These are phyloP conservation scores for Cyclospora cayetanensis DNA, from an alignment of 169 alveolate species.

Conservation along the genomic window DNA sequence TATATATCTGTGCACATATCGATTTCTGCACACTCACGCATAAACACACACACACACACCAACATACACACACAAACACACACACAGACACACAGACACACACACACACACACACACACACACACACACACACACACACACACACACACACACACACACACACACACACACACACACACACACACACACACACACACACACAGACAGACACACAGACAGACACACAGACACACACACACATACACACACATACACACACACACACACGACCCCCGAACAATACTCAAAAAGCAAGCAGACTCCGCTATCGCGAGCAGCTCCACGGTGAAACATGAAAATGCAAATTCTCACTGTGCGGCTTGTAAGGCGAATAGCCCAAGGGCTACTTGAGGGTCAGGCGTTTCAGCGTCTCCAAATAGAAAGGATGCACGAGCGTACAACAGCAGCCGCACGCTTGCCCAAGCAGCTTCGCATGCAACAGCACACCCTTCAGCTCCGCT, in stretches of 20 bases:
- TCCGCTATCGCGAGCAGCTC: not conserved
- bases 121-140: too few species aligned
- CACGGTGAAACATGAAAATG: not conserved
- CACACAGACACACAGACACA: not conserved
- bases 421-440: not conserved
- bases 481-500: not conserved
- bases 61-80: not conserved
- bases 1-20: not conserved
- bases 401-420: not conserved
- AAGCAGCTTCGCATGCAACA: not conserved
- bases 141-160: not conserved
- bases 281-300: not conserved
- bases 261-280: not conserved
- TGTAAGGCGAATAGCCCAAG: not conserved
- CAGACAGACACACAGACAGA: not conserved
- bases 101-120: not conserved
- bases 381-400: not conserved
- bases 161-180: not conserved
- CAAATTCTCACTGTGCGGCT: not conserved
- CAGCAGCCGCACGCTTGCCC: not conserved
- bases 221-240: not conserved
- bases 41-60: not conserved
- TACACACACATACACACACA: not conserved
- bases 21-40: slow-evolving; percentile 39
- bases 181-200: not conserved